phyloP scores from a whole-genome alignment of 2,329 filamentous ascomycete species.

The Ophiostoma montium region DNA sequence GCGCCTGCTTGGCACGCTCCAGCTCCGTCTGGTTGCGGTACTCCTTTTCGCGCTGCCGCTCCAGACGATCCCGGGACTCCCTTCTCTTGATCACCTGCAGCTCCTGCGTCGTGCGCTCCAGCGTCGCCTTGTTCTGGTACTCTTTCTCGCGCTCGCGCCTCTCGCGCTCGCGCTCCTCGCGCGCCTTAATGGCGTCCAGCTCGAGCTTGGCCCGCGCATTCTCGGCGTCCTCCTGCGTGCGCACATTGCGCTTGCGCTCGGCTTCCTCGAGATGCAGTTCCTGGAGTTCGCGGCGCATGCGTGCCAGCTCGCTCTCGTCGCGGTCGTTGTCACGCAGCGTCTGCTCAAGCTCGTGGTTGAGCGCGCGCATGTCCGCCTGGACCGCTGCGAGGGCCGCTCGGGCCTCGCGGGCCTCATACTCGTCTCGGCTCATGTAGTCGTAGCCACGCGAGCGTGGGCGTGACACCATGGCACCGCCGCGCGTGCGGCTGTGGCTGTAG shows the following conservation, averaged over 20 bases:
- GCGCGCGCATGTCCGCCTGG: neutral
- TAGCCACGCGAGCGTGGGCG: slow-evolving; percentile 12
- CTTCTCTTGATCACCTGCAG: slow-evolving; percentile 27
- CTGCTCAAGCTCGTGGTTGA: slow-evolving; percentile 16
- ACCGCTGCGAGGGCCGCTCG: neutral
- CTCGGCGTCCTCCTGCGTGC: slow-evolving; percentile 22
- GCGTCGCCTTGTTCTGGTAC: slow-evolving; percentile 17
- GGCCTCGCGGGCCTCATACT: slow-evolving; percentile 19
- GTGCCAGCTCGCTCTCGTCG: slow-evolving; percentile 25
- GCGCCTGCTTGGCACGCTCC: slow-evolving; percentile 19
- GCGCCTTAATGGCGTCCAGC: slow-evolving; percentile 26
- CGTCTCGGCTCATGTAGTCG: slow-evolving; percentile 27
- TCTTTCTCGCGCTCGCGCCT: slow-evolving; percentile 15
- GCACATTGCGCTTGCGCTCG: slow-evolving; percentile 18
- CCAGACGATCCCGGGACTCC: slow-evolving; percentile 20
- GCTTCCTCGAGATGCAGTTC: slow-evolving; percentile 28
- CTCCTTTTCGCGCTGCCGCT: slow-evolving; percentile 15
- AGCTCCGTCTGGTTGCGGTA: slow-evolving; percentile 17
- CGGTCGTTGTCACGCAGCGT: slow-evolving; percentile 35
- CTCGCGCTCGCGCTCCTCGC: slow-evolving; percentile 21
- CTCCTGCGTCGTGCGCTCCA: slow-evolving; percentile 17
- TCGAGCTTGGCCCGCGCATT: slow-evolving; percentile 16
- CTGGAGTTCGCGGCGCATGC: slow-evolving; percentile 29
- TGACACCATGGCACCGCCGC: slow-evolving; percentile 16
- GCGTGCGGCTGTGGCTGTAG: slow-evolving; percentile 2